Evolutionary conservation across 345 rosid genomes (phyloP).

Genomic region (Pseudoturritis turrita): DNA sequence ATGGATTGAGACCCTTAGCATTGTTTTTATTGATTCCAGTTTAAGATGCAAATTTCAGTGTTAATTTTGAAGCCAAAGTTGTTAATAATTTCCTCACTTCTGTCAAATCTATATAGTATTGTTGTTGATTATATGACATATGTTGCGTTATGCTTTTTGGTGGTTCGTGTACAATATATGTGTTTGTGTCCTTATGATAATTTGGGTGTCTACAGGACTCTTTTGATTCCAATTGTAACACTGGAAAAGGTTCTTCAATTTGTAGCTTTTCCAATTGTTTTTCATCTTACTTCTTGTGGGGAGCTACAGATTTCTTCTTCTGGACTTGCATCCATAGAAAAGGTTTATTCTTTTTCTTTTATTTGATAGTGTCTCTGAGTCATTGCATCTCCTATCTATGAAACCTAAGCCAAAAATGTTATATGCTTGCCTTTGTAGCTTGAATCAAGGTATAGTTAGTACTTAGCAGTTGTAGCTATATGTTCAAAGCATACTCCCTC

Average conservation of each 20-base stretch:
- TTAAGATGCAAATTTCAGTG: not conserved
- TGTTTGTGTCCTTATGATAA: not conserved
- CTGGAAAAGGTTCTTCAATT: not conserved
- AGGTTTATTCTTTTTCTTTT: not conserved
- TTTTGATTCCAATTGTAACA: not conserved
- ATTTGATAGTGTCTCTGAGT: not conserved
- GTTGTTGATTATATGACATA: no score
- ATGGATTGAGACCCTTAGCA: not conserved
- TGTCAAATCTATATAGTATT: not conserved
- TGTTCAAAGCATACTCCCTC: not conserved
- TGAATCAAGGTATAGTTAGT: not conserved
- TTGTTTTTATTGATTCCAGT: not conserved
- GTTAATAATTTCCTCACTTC: not conserved
- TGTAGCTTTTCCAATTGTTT: not conserved
- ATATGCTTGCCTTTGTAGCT: not conserved
- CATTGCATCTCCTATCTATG: not conserved
- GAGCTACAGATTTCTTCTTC: not conserved
- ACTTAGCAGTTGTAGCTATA: not conserved
- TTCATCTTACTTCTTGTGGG: conserved; percentile 4
- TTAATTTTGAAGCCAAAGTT: not conserved
- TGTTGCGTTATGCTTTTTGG: not conserved
- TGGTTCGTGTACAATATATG: not conserved
- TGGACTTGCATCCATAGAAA: not conserved
- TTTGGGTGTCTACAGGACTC: not conserved
- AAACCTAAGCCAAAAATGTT: not conserved